Percentiles rank a stretch among this genome's conserved stretches.
These are phyloP conservation scores for Striga hermonthica DNA, from an alignment of 305 asterid species.

Conservation along the genomic window DNA sequence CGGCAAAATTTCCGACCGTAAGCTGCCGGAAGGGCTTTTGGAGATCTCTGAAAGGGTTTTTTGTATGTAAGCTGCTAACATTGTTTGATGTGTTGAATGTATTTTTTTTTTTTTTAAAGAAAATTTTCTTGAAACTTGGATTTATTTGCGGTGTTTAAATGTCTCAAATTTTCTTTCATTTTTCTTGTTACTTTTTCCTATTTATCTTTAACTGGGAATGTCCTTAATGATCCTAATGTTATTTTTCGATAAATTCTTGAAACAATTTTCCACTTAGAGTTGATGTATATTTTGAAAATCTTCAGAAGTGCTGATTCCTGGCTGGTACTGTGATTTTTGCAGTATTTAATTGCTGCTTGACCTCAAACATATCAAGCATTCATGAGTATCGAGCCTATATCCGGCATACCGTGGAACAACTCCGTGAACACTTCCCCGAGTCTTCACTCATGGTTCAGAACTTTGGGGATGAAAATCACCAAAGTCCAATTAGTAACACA, in stretches of 20 bases:
- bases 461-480: constrained; percentile 47
- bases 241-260: constrained; percentile 23
- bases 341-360: constrained; percentile 76
- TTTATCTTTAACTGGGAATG: constrained; percentile 14
- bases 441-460: constrained; percentile 60
- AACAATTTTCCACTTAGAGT: no score
- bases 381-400: constrained; percentile 44
- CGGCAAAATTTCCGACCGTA: constrained; percentile 57
- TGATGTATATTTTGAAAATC: no score
- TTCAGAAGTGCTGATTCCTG: no score
- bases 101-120: no score
- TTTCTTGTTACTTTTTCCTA: background rate
- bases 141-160: background rate
- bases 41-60: constrained; percentile 78
- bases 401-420: constrained; percentile 43
- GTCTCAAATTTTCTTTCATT: background rate
- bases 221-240: background rate
- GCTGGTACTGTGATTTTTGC: constrained; percentile 22
- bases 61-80: constrained; percentile 43
- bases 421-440: constrained; percentile 49
- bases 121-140: constrained; percentile 9
- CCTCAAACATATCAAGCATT: constrained; percentile 39
- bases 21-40: constrained; percentile 67
- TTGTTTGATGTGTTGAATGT: constrained; percentile 3
- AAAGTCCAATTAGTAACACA: constrained; percentile 32